Conservation (phyloP, 331 rosid genomes). For the Phaseolus coccineus region DNA sequence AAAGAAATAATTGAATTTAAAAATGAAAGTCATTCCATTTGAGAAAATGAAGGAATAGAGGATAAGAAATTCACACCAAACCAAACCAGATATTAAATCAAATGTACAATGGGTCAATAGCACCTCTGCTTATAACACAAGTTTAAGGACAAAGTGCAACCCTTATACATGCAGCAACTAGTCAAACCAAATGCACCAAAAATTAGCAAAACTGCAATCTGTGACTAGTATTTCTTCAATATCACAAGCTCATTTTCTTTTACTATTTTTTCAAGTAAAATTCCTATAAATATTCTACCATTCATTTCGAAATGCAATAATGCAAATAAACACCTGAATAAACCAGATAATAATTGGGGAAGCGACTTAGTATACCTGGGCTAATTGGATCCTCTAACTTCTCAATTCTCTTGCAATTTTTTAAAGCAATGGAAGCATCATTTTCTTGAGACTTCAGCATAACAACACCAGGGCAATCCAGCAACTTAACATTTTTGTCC, state of each 20-base stretch:
- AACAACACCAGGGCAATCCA: constrained; percentile 99
- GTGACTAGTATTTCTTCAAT: constrained; percentile 2
- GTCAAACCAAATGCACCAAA: constrained; percentile 7
- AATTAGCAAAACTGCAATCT: not conserved
- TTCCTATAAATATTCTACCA: not conserved
- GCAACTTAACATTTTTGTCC: constrained; percentile 89
- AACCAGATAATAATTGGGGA: not conserved
- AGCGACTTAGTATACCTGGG: constrained; percentile 65
- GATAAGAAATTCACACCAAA: not conserved
- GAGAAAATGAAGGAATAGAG: not conserved
- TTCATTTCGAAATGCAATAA: not conserved
- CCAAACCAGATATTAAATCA: not conserved
- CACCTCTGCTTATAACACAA: not conserved
- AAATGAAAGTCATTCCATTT: not conserved
- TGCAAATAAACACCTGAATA: constrained; percentile 22
- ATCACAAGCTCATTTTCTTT: not conserved
- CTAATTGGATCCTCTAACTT: constrained; percentile 87
- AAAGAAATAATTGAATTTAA: not conserved
- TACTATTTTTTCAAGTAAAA: not conserved
- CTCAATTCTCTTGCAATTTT: constrained; percentile 97
- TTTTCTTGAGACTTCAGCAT: constrained; percentile 80
- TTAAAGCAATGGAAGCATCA: constrained; percentile 74
- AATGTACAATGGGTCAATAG: not conserved
- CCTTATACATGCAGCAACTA: not conserved
- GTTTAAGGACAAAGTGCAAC: not conserved